Conservation (phyloP, 2,329 filamentous ascomycete genomes). For the Neofusicoccum kwambonambiense region DNA sequence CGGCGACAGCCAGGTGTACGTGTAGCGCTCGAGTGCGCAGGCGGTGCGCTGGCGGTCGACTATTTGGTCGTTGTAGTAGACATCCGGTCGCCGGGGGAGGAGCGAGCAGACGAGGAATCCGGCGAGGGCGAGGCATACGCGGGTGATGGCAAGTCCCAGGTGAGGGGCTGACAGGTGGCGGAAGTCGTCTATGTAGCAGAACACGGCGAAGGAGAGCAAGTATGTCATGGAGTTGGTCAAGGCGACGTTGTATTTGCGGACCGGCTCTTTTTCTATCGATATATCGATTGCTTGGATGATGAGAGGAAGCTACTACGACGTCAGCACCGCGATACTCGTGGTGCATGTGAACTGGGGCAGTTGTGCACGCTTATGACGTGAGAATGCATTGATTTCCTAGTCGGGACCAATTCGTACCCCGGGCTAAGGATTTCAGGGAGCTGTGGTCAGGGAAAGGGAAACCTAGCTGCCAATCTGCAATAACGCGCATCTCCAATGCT, state of each 20-base stretch:
- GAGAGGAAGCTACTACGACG: constrained; percentile 10
- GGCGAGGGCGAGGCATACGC: background rate
- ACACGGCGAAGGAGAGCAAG: constrained; percentile 4
- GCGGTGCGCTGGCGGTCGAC: constrained; percentile 65
- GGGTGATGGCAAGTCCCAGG: constrained; percentile 11
- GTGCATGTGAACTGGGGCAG: background rate
- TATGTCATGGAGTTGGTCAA: constrained; percentile 12
- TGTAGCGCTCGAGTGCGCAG: constrained; percentile 61
- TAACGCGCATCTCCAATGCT: background rate
- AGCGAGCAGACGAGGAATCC: constrained; percentile 11
- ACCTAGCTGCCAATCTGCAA: background rate
- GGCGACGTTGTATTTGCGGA: constrained; percentile 16
- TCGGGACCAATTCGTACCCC: background rate
- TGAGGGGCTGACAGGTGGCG: background rate
- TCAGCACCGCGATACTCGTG: constrained; percentile 9
- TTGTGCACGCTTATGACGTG: too few species aligned
- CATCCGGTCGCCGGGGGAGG: constrained; percentile 5
- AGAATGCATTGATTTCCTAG: too few species aligned
- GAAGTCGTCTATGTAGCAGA: constrained; percentile 10
- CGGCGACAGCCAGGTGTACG: constrained; percentile 62
- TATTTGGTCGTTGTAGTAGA: background rate
- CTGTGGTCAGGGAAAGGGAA: too few species aligned
- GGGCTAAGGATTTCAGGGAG: background rate
- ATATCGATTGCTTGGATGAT: constrained; percentile 9
- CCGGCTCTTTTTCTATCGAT: constrained; percentile 15